phyloP scores from a whole-genome alignment of 805 yeast species.

The Teunomyces cretensis region DNA sequence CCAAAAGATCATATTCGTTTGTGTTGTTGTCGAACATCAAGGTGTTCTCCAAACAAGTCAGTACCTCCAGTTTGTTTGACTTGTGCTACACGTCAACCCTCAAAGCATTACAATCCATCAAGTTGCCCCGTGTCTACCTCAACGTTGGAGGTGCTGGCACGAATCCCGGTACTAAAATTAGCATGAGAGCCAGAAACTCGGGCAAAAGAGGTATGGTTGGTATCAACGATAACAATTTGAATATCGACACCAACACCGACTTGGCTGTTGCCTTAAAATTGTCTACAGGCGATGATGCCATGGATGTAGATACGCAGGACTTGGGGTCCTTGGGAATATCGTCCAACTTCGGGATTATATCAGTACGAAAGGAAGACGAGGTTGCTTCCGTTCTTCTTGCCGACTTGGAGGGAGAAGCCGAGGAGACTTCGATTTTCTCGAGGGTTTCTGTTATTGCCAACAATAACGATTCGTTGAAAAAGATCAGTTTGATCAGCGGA shows the following conservation, averaged over 20 bases:
- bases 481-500: conserved; percentile 26
- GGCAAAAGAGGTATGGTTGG: conserved; percentile 45
- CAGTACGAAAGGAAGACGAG: conserved; percentile 34
- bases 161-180: conserved; percentile 50
- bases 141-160: conserved; percentile 48
- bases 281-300: not conserved
- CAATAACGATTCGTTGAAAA: conserved; percentile 14
- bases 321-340: conserved; percentile 34
- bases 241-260: conserved; percentile 50
- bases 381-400: conserved; percentile 51
- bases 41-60: conserved; percentile 75
- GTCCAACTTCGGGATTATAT: conserved; percentile 62
- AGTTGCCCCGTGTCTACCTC: conserved; percentile 66
- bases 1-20: conserved; percentile 26
- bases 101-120: conserved; percentile 57
- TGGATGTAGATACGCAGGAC: conserved; percentile 1
- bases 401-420: conserved; percentile 84
- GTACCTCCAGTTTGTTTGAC: conserved; percentile 62
- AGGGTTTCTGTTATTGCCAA: conserved; percentile 47
- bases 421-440: conserved; percentile 60
- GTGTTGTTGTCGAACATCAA: conserved; percentile 72
- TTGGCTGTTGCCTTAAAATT: conserved; percentile 38
- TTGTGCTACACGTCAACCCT: conserved; percentile 68
- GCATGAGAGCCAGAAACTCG: conserved; percentile 44
- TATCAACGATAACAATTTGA: conserved; percentile 43